Conservation (phyloP, 148 eudicot species). For the Fagopyrum esculentum region DNA sequence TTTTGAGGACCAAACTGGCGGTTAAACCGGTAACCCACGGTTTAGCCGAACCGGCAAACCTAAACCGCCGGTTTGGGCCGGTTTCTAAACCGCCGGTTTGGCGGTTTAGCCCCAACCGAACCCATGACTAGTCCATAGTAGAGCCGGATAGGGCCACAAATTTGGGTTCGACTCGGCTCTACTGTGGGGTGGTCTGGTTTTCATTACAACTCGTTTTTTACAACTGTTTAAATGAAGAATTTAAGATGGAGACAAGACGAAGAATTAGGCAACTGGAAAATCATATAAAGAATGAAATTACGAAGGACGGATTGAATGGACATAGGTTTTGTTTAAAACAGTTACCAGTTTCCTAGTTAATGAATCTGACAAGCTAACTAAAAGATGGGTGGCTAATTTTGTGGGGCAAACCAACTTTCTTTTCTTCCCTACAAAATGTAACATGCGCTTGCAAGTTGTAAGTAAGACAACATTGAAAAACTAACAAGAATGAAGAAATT, state of each 20-base stretch:
- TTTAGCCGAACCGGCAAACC: too few species aligned
- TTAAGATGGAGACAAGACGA: not conserved
- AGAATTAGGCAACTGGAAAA: not conserved
- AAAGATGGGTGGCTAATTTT: constrained; percentile 80
- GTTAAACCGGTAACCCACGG: too few species aligned
- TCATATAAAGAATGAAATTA: not conserved
- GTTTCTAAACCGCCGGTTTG: too few species aligned
- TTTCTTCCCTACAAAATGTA: constrained; percentile 64
- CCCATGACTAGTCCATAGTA: too few species aligned
- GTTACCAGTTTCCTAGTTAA: constrained; percentile 76
- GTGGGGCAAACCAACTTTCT: constrained; percentile 98
- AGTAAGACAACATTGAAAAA: not conserved
- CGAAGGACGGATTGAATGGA: not conserved
- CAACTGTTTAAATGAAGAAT: not conserved
- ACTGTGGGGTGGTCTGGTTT: too few species aligned
- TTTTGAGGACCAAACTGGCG: too few species aligned
- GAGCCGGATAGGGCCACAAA: too few species aligned
- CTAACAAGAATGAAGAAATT: not conserved
- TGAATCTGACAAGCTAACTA: constrained; percentile 80
- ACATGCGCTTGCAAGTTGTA: constrained; percentile 5
- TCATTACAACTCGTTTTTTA: not conserved
- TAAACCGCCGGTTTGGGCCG: too few species aligned
- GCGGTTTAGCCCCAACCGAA: too few species aligned
- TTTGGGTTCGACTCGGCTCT: not conserved
- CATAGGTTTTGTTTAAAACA: not conserved